Evolutionary conservation across 176 grass and related monocot species (phyloP).

Genomic region (Carex pumila): DNA sequence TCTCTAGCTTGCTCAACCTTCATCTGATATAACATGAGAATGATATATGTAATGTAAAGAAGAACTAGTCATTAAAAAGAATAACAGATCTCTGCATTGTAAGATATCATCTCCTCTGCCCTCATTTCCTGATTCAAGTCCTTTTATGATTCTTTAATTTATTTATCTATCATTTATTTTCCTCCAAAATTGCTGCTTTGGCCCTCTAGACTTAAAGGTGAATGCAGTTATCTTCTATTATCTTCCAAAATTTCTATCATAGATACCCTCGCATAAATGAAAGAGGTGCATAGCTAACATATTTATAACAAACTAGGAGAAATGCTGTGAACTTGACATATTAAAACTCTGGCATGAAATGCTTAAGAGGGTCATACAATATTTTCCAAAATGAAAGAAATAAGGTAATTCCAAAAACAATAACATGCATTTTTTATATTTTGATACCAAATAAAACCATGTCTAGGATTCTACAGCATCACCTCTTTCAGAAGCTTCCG

Average conservation of each 20-base stretch:
- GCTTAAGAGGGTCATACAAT: neutral
- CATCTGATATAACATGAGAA: constrained; percentile 3
- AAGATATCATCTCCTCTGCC: neutral
- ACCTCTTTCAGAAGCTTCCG: constrained; percentile 32
- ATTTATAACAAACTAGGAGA: neutral
- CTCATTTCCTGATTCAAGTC: neutral
- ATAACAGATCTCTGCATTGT: neutral
- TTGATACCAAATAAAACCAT: neutral
- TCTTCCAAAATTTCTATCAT: neutral
- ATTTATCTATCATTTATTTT: neutral
- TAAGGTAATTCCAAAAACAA: neutral
- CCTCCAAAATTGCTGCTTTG: neutral
- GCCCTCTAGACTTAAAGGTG: neutral
- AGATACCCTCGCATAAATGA: neutral
- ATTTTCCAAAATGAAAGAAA: neutral
- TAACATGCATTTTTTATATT: neutral
- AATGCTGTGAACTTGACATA: neutral
- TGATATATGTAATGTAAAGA: neutral
- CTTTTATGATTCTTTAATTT: neutral
- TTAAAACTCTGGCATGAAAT: neutral
- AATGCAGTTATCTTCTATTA: neutral
- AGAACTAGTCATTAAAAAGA: neutral
- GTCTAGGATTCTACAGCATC: neutral
- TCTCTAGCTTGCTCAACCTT: constrained; percentile 4
- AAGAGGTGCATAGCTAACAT: neutral